Base-by-base conservation (phyloP, 2,329 filamentous ascomycete species). In the Orbilia ellipsospora region DNA sequence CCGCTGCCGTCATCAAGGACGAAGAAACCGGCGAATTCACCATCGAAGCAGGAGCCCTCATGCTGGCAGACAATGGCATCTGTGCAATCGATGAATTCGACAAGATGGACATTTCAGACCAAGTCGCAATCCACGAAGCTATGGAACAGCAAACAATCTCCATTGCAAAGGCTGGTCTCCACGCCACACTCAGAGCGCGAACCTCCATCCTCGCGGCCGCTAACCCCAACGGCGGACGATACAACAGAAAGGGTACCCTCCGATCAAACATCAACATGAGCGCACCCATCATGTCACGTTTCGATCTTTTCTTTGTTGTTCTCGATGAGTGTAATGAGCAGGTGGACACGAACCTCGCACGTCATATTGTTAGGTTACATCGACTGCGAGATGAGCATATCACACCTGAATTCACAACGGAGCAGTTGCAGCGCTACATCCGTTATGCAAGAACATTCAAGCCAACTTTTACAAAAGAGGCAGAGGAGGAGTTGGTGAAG, bases 121-220 rank as follows among this genome's bases (percentile, higher is more conserved):
- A 99, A 84, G 95, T 99, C 66, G 95, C 95, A 78, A 99, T 99
- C 80, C 95, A 99, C 87, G 95, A 99, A 88, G 95, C 95, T 73
- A 99, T 99, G 95, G 95, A 99, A 88, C 95, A 99, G 85, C 95
- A 99, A 84, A 99, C 95, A 4, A 99, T 99, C 78, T 97, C 93
- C 7, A 99, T 99, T 80, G 94, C 95, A 74, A 99, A 99, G 84
- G 95, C 95, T 4, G 95, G 95, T 80, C 99, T 99, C 73, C 95
- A 99, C 82, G 96, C 95, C 2, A 99, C 95, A 0, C 88, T 99
- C 54, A 99, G 99, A 81, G 95, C 95, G 1, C 89, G 95, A 66
- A 97, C 95, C 0, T 95, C 91, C 55, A 98, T 99, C 80, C 90
- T 99, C 15, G 95, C 95, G 0, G 95, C 95, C 5, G 95, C 95